Evolutionary conservation across 2,329 filamentous ascomycete genomes (phyloP).

Genomic region (Talaromyces sp.): DNA sequence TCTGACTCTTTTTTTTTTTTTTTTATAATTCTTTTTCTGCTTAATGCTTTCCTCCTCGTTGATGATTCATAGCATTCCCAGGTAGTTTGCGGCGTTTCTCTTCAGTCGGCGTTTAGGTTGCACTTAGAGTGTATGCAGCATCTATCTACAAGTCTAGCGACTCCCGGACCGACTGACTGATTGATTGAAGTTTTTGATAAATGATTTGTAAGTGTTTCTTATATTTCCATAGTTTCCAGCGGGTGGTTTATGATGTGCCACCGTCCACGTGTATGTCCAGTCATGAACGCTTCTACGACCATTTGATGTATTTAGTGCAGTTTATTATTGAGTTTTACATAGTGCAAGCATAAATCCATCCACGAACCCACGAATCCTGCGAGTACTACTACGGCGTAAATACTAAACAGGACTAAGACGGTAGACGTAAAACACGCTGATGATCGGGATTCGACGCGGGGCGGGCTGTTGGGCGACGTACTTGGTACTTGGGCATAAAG

Average conservation of each 20-base stretch:
- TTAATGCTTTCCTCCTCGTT: slow-evolving; percentile 2
- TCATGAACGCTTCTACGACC: slow-evolving; percentile 22
- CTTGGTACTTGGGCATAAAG: background rate
- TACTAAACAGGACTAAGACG: background rate
- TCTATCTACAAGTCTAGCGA: background rate
- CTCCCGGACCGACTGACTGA: background rate
- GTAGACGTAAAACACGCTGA: background rate
- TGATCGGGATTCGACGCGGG: background rate
- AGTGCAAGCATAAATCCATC: too few species aligned
- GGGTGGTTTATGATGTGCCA: background rate
- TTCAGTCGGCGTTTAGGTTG: slow-evolving; percentile 14
- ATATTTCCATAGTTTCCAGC: background rate
- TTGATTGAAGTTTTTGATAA: background rate
- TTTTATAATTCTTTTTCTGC: slow-evolving; percentile 6
- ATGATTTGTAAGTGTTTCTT: background rate
- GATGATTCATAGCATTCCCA: slow-evolving; percentile 14
- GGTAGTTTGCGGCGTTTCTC: slow-evolving; percentile 24
- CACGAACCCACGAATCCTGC: background rate
- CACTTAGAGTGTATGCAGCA: slow-evolving; percentile 8
- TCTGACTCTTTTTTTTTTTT: slow-evolving; percentile 12
- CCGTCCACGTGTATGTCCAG: background rate
- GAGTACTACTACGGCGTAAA: background rate
- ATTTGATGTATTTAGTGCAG: slow-evolving; percentile 33
- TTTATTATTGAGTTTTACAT: background rate
- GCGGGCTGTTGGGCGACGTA: too few species aligned